Evolutionary conservation across 2,329 filamentous ascomycete species (phyloP), one percentile per base, ranked within the genome.

Genomic region (Exophiala sp.): DNA sequence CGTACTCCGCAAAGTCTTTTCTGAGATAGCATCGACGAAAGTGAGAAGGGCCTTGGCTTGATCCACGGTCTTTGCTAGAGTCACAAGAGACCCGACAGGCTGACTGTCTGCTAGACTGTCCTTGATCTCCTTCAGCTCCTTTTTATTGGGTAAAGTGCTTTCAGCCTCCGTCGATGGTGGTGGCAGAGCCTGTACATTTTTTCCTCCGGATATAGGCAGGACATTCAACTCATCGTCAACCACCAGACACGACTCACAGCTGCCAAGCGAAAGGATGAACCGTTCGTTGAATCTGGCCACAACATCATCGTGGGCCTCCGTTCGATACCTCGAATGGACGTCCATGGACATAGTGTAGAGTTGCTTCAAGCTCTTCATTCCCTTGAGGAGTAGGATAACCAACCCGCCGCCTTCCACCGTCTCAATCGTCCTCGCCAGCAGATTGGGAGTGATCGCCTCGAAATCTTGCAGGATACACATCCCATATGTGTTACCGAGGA

Each of bases 391-490:
- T 58, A 98, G 72, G 38, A 98, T 76, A 1, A 97, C 91, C 61
- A 98, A 68, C 19, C 93, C 93, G 57, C 93, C 93, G 58, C 94
- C 93, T 69, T 98, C 91, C 3, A 98, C 94, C 0, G 94, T 98
- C 72, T 98, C 94, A 60, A 98, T 88, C 1, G 90, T 96, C 55
- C 91, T 81, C 18, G 93, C 93, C 24, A 98, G 79, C 58, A 96
- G 78, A 65, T 98, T 98, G n/a, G 93, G 93, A 8, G 93, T 98
- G 60, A 98, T 80, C 34, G 90, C 93, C 70, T 98, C 93, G 63
- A 98, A 98, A 66, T 98, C 93, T 69, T 98, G 93, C 60, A 98
- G 73, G 58, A 98, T 95, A 68, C 89, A 96, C 88, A 96, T 96
- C 66, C 91, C 91, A 66, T 93, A 98, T 37, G 93, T 98, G 68